Evolutionary conservation across 2,329 filamentous ascomycete species (phyloP).

Genomic region (Venturiaceae sp.): DNA sequence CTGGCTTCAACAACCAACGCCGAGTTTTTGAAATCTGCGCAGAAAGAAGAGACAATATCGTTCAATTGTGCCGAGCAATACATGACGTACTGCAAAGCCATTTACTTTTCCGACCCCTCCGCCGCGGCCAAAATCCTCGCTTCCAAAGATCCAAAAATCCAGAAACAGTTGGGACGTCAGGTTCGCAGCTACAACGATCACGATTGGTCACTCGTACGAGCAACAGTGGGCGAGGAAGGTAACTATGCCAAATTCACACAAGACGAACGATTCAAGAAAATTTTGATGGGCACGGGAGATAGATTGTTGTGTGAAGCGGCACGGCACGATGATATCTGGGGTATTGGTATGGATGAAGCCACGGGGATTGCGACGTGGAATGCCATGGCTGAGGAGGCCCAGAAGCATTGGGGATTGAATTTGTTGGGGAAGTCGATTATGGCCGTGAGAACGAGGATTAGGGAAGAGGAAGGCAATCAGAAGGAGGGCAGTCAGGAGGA

Average conservation of each 20-base stretch:
- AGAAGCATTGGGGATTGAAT: slow-evolving; percentile 2
- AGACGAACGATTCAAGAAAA: background rate
- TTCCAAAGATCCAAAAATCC: slow-evolving; percentile 16
- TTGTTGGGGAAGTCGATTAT: background rate
- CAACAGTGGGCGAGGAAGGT: background rate
- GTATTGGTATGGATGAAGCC: background rate
- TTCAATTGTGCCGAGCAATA: slow-evolving; percentile 31
- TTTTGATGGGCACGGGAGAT: background rate
- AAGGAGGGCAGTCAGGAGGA: background rate
- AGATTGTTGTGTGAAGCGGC: background rate
- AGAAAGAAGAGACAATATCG: slow-evolving; percentile 10
- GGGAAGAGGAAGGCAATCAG: background rate
- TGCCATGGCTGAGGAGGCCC: background rate
- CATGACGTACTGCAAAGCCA: slow-evolving; percentile 34
- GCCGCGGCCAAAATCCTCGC: slow-evolving; percentile 16
- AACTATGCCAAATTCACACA: background rate
- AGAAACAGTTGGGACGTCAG: slow-evolving; percentile 19
- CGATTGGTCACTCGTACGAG: slow-evolving; percentile 14
- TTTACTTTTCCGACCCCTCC: slow-evolving; percentile 21
- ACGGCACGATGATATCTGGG: background rate
- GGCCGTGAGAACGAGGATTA: background rate
- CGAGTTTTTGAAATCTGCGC: background rate
- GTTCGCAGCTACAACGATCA: slow-evolving; percentile 18
- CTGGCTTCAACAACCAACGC: background rate
- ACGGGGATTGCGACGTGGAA: background rate